Conservation (phyloP, 306 rosid species). For the Castanea mollissima region DNA sequence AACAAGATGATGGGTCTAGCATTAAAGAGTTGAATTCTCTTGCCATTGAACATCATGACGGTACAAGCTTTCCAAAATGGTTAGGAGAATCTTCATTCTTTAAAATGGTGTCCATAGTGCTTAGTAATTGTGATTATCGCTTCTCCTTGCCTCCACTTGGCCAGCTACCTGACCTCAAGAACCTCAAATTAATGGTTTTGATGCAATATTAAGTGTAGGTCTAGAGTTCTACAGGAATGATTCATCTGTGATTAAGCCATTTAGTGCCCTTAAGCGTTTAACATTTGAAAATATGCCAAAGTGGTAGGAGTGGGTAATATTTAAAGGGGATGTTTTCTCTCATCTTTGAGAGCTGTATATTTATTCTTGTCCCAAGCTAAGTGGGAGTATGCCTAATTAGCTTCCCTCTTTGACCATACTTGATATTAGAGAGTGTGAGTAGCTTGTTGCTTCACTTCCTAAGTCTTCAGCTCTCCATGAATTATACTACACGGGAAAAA, state of each 20-base stretch:
- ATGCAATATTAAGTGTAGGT: constrained; percentile 15
- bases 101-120: not conserved
- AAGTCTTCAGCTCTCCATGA: no score
- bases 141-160: not conserved
- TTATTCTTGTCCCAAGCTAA: constrained; percentile 25
- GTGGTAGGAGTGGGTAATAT: constrained; percentile 32
- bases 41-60: no score
- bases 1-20: not conserved
- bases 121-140: not conserved
- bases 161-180: constrained; percentile 9
- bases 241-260: not conserved
- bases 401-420: not conserved
- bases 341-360: constrained; percentile 36
- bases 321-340: constrained; percentile 9
- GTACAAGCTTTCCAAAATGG: constrained; percentile 16
- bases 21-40: not conserved
- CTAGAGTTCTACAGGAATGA: constrained; percentile 25
- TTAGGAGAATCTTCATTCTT: constrained; percentile 19
- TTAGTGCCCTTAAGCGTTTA: constrained; percentile 33
- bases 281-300: constrained; percentile 22
- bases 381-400: constrained; percentile 22
- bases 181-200: constrained; percentile 25
- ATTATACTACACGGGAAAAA: no score
- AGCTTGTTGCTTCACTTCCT: no score
- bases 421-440: no score